Evolutionary conservation across 306 rosid species (phyloP).

Genomic region (Quercus engelmannii): DNA sequence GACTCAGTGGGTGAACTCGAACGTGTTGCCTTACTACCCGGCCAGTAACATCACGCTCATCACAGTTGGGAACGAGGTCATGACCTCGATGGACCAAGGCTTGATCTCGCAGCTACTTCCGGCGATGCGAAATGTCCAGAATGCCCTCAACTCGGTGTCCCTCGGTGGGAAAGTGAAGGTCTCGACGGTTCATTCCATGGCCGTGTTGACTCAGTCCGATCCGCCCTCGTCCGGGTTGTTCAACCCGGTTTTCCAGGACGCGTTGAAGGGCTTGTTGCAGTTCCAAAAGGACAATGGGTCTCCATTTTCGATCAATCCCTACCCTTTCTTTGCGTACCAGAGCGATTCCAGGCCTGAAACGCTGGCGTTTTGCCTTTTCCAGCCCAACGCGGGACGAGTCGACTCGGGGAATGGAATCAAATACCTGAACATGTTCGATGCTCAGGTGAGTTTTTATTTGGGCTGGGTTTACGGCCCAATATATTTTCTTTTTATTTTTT

Average conservation of each 20-base stretch:
- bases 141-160: slow-evolving; percentile 45
- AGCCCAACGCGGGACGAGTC: slow-evolving; percentile 78
- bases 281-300: slow-evolving; percentile 61
- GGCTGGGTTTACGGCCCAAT: neutral
- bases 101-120: slow-evolving; percentile 63
- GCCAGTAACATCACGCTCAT: slow-evolving; percentile 61
- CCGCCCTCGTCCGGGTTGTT: slow-evolving; percentile 83
- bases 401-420: slow-evolving; percentile 71
- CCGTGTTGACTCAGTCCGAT: slow-evolving; percentile 64
- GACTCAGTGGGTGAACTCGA: slow-evolving; percentile 59
- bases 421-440: slow-evolving; percentile 91
- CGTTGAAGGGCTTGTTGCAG: slow-evolving; percentile 41
- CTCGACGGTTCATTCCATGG: slow-evolving; percentile 83
- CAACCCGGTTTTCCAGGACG: slow-evolving; percentile 34
- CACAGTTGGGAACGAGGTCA: slow-evolving; percentile 84
- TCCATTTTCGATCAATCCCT: slow-evolving; percentile 73
- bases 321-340: slow-evolving; percentile 83
- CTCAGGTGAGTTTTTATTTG: slow-evolving; percentile 54
- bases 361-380: slow-evolving; percentile 75
- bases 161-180: slow-evolving; percentile 70
- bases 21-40: slow-evolving; percentile 64
- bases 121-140: slow-evolving; percentile 76
- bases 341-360: slow-evolving; percentile 81
- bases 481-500: neutral
- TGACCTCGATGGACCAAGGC: slow-evolving; percentile 44